These are phyloP conservation scores for Candida cerambycidarum DNA, from an alignment of 805 yeast species.

Conservation along the genomic window DNA sequence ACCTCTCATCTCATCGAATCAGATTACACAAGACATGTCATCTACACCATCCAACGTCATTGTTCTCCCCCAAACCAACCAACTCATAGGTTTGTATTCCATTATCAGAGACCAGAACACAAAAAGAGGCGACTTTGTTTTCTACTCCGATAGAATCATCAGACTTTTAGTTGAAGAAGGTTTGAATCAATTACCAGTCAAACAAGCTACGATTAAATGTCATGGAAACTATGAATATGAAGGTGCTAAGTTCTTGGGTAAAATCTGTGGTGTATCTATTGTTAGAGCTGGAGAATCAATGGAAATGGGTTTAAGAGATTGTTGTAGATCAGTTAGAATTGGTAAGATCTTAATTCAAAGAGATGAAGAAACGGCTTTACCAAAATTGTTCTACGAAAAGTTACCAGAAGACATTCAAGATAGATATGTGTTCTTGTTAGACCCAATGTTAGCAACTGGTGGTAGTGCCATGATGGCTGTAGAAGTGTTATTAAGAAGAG, in stretches of 20 bases:
- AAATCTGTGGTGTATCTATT: conserved; percentile 96
- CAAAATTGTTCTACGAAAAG: conserved; percentile 89
- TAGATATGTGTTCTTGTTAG: conserved; percentile 86
- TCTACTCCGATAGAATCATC: conserved; percentile 93
- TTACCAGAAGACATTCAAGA: conserved; percentile 89
- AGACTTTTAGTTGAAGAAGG: conserved; percentile 94
- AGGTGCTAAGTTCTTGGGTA: conserved; percentile 84
- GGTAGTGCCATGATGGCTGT: conserved; percentile 98
- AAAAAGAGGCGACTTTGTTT: conserved; percentile 87
- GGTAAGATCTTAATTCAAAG: conserved; percentile 97
- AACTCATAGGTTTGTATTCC: conserved; percentile 81
- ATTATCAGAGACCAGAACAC: conserved; percentile 84
- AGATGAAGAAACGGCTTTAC: conserved; percentile 95
- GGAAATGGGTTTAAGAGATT: conserved; percentile 98
- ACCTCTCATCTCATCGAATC: background rate
- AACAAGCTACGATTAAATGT: conserved; percentile 62
- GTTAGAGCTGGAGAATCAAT: conserved; percentile 98
- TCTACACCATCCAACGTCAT: conserved; percentile 49
- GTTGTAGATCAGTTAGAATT: conserved; percentile 93
- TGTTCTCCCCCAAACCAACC: conserved; percentile 84
- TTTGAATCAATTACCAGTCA: conserved; percentile 90
- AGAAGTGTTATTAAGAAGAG: conserved; percentile 81
- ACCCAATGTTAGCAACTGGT: conserved; percentile 98
- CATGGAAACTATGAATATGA: conserved; percentile 70
- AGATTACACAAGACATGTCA: too few relatives aligned